These are phyloP conservation scores for Salix dunnii DNA, from an alignment of 345 rosid species.

Conservation along the genomic window DNA sequence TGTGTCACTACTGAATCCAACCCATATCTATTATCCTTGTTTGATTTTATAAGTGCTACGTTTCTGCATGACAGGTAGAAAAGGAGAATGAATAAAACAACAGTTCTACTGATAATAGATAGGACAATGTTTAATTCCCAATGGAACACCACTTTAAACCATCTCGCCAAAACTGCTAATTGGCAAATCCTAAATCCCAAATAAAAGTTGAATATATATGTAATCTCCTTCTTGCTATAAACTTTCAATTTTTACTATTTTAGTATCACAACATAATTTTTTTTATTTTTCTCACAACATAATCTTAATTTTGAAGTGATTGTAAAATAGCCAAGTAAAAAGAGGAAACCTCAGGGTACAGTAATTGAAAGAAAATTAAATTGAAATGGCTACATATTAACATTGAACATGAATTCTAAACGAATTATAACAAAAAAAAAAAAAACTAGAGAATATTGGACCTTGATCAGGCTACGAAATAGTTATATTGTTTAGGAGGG, in stretches of 20 bases:
- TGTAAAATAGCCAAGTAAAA: not conserved
- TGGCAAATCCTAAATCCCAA: not conserved
- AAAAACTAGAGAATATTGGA: too few relatives aligned
- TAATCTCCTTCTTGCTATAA: not conserved
- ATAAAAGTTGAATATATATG: not conserved
- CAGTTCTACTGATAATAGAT: not conserved
- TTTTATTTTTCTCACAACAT: not conserved
- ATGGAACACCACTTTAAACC: not conserved
- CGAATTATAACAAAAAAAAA: too few relatives aligned
- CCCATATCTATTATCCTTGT: constrained; percentile 71
- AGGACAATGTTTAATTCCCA: not conserved
- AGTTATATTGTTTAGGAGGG: not conserved
- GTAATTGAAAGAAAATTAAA: not conserved
- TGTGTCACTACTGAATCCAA: constrained; percentile 71
- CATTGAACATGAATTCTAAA: not conserved
- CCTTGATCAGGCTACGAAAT: too few relatives aligned
- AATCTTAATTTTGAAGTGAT: not conserved
- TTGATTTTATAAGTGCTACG: constrained; percentile 74
- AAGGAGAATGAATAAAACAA: not conserved
- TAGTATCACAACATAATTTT: not conserved
- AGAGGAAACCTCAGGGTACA: not conserved
- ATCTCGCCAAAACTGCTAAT: not conserved
- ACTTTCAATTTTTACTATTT: not conserved
- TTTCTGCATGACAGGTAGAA: constrained; percentile 36
- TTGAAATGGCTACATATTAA: not conserved